These are phyloP conservation scores for Rehmannia glutinosa DNA, from an alignment of 257 asterid species.

Conservation along the genomic window DNA sequence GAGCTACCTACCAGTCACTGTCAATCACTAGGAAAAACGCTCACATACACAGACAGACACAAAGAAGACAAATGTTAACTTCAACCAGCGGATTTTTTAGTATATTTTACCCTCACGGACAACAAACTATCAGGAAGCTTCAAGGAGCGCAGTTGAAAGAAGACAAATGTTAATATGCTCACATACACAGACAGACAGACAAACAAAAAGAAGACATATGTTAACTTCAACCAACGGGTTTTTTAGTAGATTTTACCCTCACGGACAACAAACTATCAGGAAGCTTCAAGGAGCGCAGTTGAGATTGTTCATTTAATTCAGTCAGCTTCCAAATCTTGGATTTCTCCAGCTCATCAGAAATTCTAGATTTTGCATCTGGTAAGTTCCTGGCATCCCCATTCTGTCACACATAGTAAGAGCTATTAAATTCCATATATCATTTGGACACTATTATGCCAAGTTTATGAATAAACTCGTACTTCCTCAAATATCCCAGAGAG, in stretches of 20 bases:
- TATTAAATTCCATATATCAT: not conserved
- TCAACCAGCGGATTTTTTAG: not conserved
- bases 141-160: slow-evolving; percentile 40
- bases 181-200: no score
- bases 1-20: not conserved
- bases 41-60: not conserved
- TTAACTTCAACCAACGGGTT: not conserved
- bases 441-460: not conserved
- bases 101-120: slow-evolving; percentile 42
- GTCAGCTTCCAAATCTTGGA: slow-evolving; percentile 51
- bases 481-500: slow-evolving; percentile 1
- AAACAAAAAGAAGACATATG: not conserved
- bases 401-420: slow-evolving; percentile 26
- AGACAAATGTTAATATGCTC: no score
- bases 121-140: slow-evolving; percentile 54
- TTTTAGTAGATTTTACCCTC: slow-evolving; percentile 35
- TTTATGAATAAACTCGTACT: not conserved
- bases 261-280: slow-evolving; percentile 46
- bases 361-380: slow-evolving; percentile 38
- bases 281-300: slow-evolving; percentile 50
- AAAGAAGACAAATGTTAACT: slow-evolving; percentile 2
- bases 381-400: slow-evolving; percentile 41
- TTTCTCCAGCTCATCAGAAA: slow-evolving; percentile 46
- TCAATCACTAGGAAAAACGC: not conserved
- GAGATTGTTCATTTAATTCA: slow-evolving; percentile 52